These are phyloP conservation scores for Mrakiaceae sp. DNA, from an alignment of 1,284 basidiomycete genomes.

Conservation along the genomic window DNA sequence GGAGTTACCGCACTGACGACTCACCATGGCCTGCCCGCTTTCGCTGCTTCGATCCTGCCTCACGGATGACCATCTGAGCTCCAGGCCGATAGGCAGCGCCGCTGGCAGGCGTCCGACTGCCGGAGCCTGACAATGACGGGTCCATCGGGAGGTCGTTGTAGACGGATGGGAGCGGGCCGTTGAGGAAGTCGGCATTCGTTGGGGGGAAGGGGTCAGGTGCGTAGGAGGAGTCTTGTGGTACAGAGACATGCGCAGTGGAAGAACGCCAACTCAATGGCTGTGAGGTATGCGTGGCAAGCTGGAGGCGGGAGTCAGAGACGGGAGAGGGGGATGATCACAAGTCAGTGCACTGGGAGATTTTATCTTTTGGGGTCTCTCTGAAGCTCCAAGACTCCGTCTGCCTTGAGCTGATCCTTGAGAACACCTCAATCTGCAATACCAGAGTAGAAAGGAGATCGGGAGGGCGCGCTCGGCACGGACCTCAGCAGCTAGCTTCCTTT, in stretches of 20 bases:
- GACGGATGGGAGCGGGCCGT: too few relatives aligned
- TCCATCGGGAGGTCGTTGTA: too few relatives aligned
- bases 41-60: slow-evolving; percentile 21
- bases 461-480: slow-evolving; percentile 11
- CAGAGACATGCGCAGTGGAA: neutral
- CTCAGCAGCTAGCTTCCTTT: slow-evolving; percentile 18
- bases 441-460: slow-evolving; percentile 39
- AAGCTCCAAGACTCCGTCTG: too few relatives aligned
- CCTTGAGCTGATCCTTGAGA: neutral
- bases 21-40: slow-evolving; percentile 18
- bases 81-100: slow-evolving; percentile 2
- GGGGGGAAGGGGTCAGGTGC: neutral
- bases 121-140: neutral
- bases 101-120: neutral
- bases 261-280: neutral
- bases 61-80: slow-evolving; percentile 15
- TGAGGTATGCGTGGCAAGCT: neutral
- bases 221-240: neutral
- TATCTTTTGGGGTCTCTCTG: too few relatives aligned
- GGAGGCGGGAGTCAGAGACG: neutral
- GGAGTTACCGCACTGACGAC: neutral
- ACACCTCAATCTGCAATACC: neutral
- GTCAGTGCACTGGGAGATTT: too few relatives aligned
- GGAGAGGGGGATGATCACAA: neutral
- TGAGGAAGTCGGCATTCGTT: neutral